phyloP scores from a whole-genome alignment of 2,329 filamentous ascomycete genomes.

The Colletotrichum costaricense region DNA sequence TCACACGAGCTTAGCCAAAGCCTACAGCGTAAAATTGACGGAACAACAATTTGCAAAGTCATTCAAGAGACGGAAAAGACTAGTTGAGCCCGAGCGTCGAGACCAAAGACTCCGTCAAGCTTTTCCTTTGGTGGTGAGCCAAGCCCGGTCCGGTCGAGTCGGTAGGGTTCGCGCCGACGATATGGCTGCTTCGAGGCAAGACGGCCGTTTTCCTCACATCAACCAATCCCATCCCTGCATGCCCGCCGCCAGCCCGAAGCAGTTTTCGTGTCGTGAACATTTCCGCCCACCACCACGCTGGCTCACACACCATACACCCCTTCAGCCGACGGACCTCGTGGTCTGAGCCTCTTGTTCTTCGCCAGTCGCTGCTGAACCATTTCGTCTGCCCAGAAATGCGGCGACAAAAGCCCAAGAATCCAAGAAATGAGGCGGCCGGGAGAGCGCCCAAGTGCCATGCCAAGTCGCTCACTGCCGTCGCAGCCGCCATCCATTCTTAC shows the following conservation, averaged over 20 bases:
- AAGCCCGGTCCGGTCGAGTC: background rate
- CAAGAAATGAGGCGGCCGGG: slow-evolving; percentile 9
- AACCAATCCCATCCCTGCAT: slow-evolving; percentile 8
- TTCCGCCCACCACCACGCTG: background rate
- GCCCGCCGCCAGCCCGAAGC: background rate
- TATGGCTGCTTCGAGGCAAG: background rate
- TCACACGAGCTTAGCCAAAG: background rate
- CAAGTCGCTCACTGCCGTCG: background rate
- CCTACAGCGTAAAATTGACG: background rate
- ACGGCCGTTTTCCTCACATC: background rate
- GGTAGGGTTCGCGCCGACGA: slow-evolving; percentile 3
- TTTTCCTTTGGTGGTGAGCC: background rate
- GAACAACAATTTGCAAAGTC: too few species aligned
- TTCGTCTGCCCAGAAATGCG: slow-evolving; percentile 7
- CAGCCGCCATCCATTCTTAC: background rate
- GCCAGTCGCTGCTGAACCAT: background rate
- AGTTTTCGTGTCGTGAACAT: background rate
- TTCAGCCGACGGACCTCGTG: background rate
- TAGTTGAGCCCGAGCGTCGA: background rate
- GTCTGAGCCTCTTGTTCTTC: background rate
- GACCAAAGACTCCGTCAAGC: background rate
- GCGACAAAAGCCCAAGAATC: background rate
- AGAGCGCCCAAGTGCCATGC: slow-evolving; percentile 7
- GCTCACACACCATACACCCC: background rate
- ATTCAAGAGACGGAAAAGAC: background rate